phyloP scores from a whole-genome alignment of 441 rosid species.

The Erodium texanum region DNA sequence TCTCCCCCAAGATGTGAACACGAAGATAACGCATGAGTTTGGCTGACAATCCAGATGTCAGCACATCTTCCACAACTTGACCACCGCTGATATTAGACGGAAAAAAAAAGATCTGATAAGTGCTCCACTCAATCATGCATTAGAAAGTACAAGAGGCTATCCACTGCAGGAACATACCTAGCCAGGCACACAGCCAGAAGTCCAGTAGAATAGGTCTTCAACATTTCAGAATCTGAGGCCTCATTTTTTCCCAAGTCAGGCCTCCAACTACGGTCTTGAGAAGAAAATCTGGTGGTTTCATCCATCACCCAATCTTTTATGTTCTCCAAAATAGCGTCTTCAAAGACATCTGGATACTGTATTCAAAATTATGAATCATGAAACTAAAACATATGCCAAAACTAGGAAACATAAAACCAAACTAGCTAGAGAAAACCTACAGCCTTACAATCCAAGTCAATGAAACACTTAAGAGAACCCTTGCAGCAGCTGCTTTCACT shows the following conservation, averaged over 20 bases:
- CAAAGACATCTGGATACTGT: constrained; percentile 89
- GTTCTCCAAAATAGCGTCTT: constrained; percentile 66
- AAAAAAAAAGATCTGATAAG: constrained; percentile 3
- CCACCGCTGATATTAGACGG: constrained; percentile 52
- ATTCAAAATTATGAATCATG: constrained; percentile 20
- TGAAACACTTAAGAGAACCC: constrained; percentile 77
- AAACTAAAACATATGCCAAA: constrained; percentile 17
- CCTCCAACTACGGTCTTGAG: constrained; percentile 43
- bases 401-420: not conserved
- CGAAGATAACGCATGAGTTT: constrained; percentile 98
- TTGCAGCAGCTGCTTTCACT: constrained; percentile 80
- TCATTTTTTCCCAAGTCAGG: constrained; percentile 41
- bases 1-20: constrained; percentile 75
- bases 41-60: constrained; percentile 81
- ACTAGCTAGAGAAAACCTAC: not conserved
- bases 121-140: not conserved
- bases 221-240: constrained; percentile 73
- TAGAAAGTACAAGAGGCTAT: constrained; percentile 11
- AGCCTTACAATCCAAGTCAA: constrained; percentile 65
- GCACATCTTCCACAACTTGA: constrained; percentile 81
- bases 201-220: constrained; percentile 85
- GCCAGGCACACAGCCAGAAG: constrained; percentile 83
- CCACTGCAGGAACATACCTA: constrained; percentile 37
- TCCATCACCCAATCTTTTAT: constrained; percentile 85
- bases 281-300: constrained; percentile 46